Base-by-base conservation (phyloP, 2,329 filamentous ascomycete genomes). In the Diaporthe nobilis region DNA sequence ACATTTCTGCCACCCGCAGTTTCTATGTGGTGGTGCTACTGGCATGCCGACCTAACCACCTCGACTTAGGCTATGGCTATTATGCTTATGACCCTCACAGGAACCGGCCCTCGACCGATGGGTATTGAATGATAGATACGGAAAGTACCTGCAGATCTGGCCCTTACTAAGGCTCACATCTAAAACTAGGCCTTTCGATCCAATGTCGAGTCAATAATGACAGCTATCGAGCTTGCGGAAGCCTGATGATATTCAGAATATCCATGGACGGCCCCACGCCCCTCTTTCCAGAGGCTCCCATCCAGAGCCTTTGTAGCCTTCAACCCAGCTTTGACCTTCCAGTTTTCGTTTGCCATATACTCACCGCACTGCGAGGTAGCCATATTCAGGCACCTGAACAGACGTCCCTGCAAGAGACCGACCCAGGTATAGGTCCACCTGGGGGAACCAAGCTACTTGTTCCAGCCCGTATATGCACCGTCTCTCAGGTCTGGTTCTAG, bases 131-230 rank as follows among this genome's bases (percentile, higher is more conserved):
- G 53, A 13, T 25, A 20, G 7, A 57, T 15, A 8, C 25, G 9
- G 28, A 4, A 58, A 17, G 13, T 5, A 13, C 13, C 13, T 55
- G 25, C 25, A 7, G 4, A 55, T 17, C 13, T 28, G n/a, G 12
- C 3, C 15, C 3, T 31, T 13, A 17, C 13, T 8, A 15, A 8
- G 13, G 6, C 0, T 7, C 4, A 55, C 5, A 1, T 55, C 22
- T 25, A 7, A 13, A 17, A 0, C 25, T 13, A 5, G 13, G 1
- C 28, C 37, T 13, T 39, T 12, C 12, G 10, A 39, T 12, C 37
- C 12, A 13, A 39, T 13, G 3, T 0, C 10, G 37, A 39, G 37
- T 39, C 10, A 1, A 15, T 5, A 12, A 39, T 39, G 37, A 12
- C 10, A 39, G 5, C 25, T 55, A 1, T 2, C 25, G 51, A 5